phyloP scores from a whole-genome alignment of 306 rosid species.

The Adenanthera pavonina region DNA sequence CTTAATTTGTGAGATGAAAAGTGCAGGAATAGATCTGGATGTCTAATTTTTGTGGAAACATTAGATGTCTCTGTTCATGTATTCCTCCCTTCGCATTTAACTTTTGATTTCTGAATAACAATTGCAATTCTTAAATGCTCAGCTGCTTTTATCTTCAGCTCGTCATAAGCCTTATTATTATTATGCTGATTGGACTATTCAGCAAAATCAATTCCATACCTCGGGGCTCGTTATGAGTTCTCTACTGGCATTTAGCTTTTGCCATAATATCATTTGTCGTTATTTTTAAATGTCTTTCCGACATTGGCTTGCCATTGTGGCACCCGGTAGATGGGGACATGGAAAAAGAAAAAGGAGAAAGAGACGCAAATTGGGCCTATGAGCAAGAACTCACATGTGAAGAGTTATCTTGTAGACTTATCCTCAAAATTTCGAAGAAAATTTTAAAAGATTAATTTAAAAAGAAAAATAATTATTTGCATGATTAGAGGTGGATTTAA shows the following conservation, averaged over 20 bases:
- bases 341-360: too few relatives aligned
- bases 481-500: too few relatives aligned
- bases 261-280: constrained; percentile 1
- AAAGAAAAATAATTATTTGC: too few relatives aligned
- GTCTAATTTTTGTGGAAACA: constrained; percentile 8
- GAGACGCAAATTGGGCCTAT: too few relatives aligned
- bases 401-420: too few relatives aligned
- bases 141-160: neutral
- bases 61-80: constrained; percentile 9
- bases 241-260: constrained; percentile 23
- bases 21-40: constrained; percentile 22
- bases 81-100: constrained; percentile 2
- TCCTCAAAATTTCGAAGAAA: too few relatives aligned
- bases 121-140: neutral
- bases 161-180: too few relatives aligned
- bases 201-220: neutral
- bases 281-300: neutral
- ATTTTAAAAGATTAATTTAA: too few relatives aligned
- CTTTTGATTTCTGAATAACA: neutral
- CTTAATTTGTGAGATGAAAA: neutral
- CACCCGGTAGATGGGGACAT: too few relatives aligned
- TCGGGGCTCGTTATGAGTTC: constrained; percentile 3
- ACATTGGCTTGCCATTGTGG: neutral
- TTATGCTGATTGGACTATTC: neutral
- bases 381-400: too few relatives aligned